Evolutionary conservation across 306 rosid species (phyloP), one percentile per base, ranked within the genome.

Genomic region (Lablab purpureus): DNA sequence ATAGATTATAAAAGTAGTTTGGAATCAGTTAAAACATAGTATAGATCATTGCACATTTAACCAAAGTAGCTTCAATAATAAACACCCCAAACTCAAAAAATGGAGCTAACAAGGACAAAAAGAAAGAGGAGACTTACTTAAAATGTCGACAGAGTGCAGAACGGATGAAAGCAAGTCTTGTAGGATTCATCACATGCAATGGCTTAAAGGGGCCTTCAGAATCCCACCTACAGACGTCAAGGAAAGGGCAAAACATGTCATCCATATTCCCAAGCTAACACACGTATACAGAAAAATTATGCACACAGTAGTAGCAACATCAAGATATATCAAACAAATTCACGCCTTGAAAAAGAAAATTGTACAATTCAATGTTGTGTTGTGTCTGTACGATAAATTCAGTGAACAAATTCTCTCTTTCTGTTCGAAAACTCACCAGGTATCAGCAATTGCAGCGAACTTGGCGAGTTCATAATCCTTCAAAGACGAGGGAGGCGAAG

Each of bases 121-220:
- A 12, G 50, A 56, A 77, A 58, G 41, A 45, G 62, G 58, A 9
- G 36, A 60, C 81, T 66, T 83, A 92, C 99, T 83, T 81, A 51
- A 95, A 91, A 93, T 92, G 94, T 27, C 86, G 89, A 81, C 97
- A 95, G 32, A 95, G 87, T n/a, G 90, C 88, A 67, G 94, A 91
- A 9, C 99, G 88, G 56, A 95, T 83, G 73, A 95, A 93, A 65
- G 94, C 92, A 66, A 95, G 87, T 81, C 98, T 89, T 43, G 96
- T 83, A n/a, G 99, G 97, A 87, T 95, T 95, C 91, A 95, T 71
- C 68, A 54, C 78, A 84, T 95, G 99, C 84, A 95, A 81, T n/a
- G 99, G 98, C 77, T 93, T 93, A 79, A 91, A 93, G 1, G 97
- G 97, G 7, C 99, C 98, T 85, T 89, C 97, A 36, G 94, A 89